These are phyloP conservation scores for Epichloe coenophiala DNA, from an alignment of 2,329 filamentous ascomycete genomes.

Conservation along the genomic window DNA sequence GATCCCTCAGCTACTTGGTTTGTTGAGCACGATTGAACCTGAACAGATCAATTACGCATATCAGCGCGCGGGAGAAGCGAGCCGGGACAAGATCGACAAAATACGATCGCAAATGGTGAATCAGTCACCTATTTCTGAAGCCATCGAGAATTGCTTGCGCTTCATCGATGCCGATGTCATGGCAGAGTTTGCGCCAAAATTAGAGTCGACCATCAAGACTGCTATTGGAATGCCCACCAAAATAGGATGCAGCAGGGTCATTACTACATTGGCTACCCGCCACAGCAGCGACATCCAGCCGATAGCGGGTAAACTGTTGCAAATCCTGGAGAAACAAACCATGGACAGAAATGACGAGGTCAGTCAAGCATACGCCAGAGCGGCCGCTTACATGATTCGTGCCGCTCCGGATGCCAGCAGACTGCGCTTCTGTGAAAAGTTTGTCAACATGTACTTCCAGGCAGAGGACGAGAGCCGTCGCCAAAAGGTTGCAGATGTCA, in stretches of 20 bases:
- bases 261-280: slow-evolving; percentile 73
- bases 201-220: slow-evolving; percentile 70
- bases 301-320: slow-evolving; percentile 63
- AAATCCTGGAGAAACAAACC: slow-evolving; percentile 64
- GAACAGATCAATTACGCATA: slow-evolving; percentile 87
- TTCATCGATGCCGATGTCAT: slow-evolving; percentile 70
- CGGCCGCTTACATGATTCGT: slow-evolving; percentile 72
- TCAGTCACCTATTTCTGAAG: slow-evolving; percentile 79
- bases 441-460: slow-evolving; percentile 63
- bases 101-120: slow-evolving; percentile 70
- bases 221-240: slow-evolving; percentile 89
- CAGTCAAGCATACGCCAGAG: slow-evolving; percentile 73
- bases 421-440: slow-evolving; percentile 35
- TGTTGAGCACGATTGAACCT: slow-evolving; percentile 79
- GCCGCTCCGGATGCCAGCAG: slow-evolving; percentile 36
- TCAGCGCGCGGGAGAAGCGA: slow-evolving; percentile 76
- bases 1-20: slow-evolving; percentile 64
- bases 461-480: slow-evolving; percentile 66
- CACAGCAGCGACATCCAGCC: slow-evolving; percentile 63
- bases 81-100: slow-evolving; percentile 81
- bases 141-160: slow-evolving; percentile 79
- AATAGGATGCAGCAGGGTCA: slow-evolving; percentile 73
- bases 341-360: slow-evolving; percentile 92
- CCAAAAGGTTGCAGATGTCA: slow-evolving; percentile 64
- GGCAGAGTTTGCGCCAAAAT: slow-evolving; percentile 52